Base-by-base conservation (phyloP, 352 stramenopile species). In the Phytopythium litorale region DNA sequence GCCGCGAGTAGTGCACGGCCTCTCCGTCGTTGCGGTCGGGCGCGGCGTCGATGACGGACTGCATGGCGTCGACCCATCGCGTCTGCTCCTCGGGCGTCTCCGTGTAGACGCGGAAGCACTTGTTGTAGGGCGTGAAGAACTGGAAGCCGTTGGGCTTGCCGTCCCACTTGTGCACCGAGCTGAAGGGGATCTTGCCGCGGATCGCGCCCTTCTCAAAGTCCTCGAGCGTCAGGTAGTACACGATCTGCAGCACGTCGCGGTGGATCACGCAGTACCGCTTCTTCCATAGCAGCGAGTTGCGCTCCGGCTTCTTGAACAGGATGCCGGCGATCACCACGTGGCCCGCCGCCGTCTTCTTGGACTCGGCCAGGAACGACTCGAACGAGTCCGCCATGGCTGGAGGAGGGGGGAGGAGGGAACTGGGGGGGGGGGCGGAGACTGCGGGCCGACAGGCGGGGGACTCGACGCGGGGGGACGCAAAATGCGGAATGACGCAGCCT, bases 181-280 rank as follows among this genome's bases (percentile, higher is more conserved):
- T 72, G 65, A 91, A 94, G 48, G 83, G 75, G 68, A 94, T 92
- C 67, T 92, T 92, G 67, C 85, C 85, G 54, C 84, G 84, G 67
- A 94, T 87, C 18, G 75, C 65, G 65, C 76, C 75, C 65, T 84
- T 81, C 61, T 87, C 81, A 64, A 88, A 91, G 63, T 89, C 85
- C 43, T 85, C 81, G 30, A 88, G 64, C 49, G 56, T 84, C 59
- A 89, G 74, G 62, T 85, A 94, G 73, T 94, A 91, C 18, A 91
- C 79, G 67, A 94, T 94, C 68, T 90, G 79, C 45, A 92, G 71
- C 64, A 81, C 71, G 63, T 65, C 66, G 37, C 73, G 61, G 70
- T 91, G 87, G 45, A 94, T 79, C 30, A 94, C 85, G 66, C 85
- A 94, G 77, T 89, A 94, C 64, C 85, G 85, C 52, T 91, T 92